A percentile compares a stretch with the other conserved stretches of the same genome.
phyloP scores from a whole-genome alignment of 2,329 filamentous ascomycete species.

The Fusarium verticillioides region DNA sequence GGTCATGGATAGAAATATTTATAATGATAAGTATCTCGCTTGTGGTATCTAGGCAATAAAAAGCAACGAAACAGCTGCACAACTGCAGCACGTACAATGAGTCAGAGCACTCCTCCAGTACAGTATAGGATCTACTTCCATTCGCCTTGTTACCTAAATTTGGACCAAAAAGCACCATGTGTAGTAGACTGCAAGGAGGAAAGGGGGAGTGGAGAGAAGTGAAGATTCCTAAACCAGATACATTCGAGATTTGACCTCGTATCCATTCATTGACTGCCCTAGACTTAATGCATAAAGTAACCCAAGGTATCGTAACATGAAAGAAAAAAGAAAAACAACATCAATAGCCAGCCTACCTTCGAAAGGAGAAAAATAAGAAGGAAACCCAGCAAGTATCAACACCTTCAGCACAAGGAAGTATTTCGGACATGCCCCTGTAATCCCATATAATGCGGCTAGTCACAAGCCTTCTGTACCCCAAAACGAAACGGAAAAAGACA shows the following conservation, averaged over 20 bases:
- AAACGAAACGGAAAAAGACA: slow-evolving; percentile 1
- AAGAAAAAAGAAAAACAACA: slow-evolving; percentile 6
- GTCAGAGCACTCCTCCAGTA: slow-evolving; percentile 25
- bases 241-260: slow-evolving; percentile 26
- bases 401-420: slow-evolving; percentile 25
- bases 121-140: slow-evolving; percentile 21
- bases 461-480: slow-evolving; percentile 34
- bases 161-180: slow-evolving; percentile 3
- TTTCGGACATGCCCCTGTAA: slow-evolving; percentile 37
- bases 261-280: slow-evolving; percentile 24
- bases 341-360: slow-evolving; percentile 24
- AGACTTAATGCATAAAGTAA: slow-evolving; percentile 20
- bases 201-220: slow-evolving; percentile 32
- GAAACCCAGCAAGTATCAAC: slow-evolving; percentile 9
- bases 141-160: slow-evolving; percentile 15
- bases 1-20: slow-evolving; percentile 23
- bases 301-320: slow-evolving; percentile 42
- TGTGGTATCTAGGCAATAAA: slow-evolving; percentile 44
- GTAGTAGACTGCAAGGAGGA: slow-evolving; percentile 22
- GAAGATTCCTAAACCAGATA: slow-evolving; percentile 27
- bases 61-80: slow-evolving; percentile 44
- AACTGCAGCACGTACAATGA: slow-evolving; percentile 44
- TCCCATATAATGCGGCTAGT: slow-evolving; percentile 38
- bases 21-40: slow-evolving; percentile 39
- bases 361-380: slow-evolving; percentile 19